A percentile compares a stretch with the other conserved stretches of the same genome.
Conservation (phyloP, 345 rosid genomes). For the Salix dunnii region DNA sequence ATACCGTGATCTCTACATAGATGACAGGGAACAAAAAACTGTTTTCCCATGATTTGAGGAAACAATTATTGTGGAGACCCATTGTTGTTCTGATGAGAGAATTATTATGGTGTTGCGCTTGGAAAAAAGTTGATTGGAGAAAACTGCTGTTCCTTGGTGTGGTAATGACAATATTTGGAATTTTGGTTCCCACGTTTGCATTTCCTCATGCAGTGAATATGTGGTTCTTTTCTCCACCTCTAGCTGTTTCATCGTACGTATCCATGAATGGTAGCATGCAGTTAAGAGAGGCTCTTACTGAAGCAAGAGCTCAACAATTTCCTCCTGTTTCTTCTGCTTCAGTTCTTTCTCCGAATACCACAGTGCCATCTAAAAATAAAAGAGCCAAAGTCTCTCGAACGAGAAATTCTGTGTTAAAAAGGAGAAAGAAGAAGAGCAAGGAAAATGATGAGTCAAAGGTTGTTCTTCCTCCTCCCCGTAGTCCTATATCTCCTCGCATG, state of each 20-base stretch:
- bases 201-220: conserved; percentile 24
- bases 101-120: conserved; percentile 27
- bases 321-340: conserved; percentile 27
- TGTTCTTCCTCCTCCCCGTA: conserved; percentile 39
- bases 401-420: conserved; percentile 14
- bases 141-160: conserved; percentile 47
- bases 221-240: conserved; percentile 29
- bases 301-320: conserved; percentile 36
- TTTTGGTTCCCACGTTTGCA: conserved; percentile 47
- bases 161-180: conserved; percentile 40
- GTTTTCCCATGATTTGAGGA: background rate
- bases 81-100: conserved; percentile 27
- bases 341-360: conserved; percentile 31
- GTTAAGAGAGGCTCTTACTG: conserved; percentile 34
- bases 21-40: background rate
- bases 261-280: conserved; percentile 38
- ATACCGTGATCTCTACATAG: background rate
- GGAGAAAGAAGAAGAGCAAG: conserved; percentile 32
- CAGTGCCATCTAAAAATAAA: conserved; percentile 14
- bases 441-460: conserved; percentile 21
- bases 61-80: background rate
- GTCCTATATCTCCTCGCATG: conserved; percentile 26
- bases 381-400: background rate
- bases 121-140: conserved; percentile 54
- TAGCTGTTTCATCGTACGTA: conserved; percentile 21